These are phyloP conservation scores for Aureobasidium mangrovei DNA, from an alignment of 2,329 filamentous ascomycete genomes.

Conservation along the genomic window DNA sequence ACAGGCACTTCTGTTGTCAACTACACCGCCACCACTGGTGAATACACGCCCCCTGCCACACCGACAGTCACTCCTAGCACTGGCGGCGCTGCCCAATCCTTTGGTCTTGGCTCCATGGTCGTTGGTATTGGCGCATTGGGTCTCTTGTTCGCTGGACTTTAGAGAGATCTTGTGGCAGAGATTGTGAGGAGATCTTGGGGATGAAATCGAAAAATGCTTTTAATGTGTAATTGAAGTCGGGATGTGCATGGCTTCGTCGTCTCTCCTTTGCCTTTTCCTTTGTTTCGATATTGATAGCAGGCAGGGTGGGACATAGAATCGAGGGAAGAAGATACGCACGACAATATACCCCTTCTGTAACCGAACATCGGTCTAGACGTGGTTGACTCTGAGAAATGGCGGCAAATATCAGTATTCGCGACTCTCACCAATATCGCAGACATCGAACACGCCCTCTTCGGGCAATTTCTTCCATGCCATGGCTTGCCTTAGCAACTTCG, in stretches of 20 bases:
- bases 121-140: constrained; percentile 1
- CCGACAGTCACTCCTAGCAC: neutral
- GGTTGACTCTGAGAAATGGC: neutral
- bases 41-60: constrained; percentile 1
- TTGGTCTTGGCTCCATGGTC: neutral
- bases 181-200: neutral
- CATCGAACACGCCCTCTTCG: constrained; percentile 68
- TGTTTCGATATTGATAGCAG: too few relatives aligned
- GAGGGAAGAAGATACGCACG: too few relatives aligned
- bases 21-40: constrained; percentile 7
- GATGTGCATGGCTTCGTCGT: neutral
- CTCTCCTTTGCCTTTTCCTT: neutral
- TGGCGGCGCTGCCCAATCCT: neutral
- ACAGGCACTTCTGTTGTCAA: neutral
- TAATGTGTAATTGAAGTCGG: constrained; percentile 4
- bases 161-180: neutral
- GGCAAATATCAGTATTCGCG: constrained; percentile 44
- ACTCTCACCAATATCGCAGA: constrained; percentile 77
- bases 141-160: neutral
- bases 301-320: too few relatives aligned
- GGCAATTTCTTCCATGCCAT: constrained; percentile 57
- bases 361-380: neutral
- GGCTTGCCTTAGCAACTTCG: constrained; percentile 61
- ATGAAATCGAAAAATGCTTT: neutral
- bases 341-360: too few relatives aligned